These are phyloP conservation scores for Tuber magnatum DNA, from an alignment of 495 filamentous ascomycete genomes.

Conservation along the genomic window DNA sequence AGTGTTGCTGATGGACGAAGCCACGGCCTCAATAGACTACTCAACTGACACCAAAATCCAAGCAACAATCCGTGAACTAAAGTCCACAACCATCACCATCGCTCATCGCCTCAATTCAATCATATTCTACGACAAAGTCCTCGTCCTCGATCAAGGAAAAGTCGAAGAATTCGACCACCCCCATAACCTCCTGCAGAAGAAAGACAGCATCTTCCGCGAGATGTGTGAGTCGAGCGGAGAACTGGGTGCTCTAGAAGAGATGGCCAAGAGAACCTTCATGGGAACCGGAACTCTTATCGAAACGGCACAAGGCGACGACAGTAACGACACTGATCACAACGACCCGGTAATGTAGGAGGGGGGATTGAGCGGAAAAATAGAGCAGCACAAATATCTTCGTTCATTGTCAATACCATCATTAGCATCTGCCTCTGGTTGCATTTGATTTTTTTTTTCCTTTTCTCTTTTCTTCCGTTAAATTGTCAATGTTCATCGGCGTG, in stretches of 20 bases:
- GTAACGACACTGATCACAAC: not conserved
- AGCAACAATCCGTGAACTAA: conserved; percentile 81
- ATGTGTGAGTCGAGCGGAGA: conserved; percentile 98
- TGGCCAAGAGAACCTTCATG: conserved; percentile 65
- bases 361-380: not conserved
- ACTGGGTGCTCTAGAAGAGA: conserved; percentile 60
- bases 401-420: not conserved
- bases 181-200: conserved; percentile 62
- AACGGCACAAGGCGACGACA: conserved; percentile 4
- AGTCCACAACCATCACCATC: conserved; percentile 92
- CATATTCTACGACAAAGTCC: conserved; percentile 96
- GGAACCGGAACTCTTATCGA: conserved; percentile 22
- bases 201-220: conserved; percentile 65
- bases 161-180: conserved; percentile 88
- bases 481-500: not conserved
- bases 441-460: not conserved
- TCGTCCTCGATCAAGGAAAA: conserved; percentile 82
- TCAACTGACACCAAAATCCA: conserved; percentile 93
- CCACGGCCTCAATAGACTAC: conserved; percentile 97
- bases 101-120: conserved; percentile 97
- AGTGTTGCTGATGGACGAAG: conserved; percentile 98
- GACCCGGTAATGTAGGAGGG: not conserved
- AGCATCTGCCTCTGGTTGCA: not conserved
- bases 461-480: not conserved
- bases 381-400: not conserved